Evolutionary conservation across 2,329 filamentous ascomycete species (phyloP), one percentile per base, ranked within the genome.

Genomic region (Dactylellina haptotyla): DNA sequence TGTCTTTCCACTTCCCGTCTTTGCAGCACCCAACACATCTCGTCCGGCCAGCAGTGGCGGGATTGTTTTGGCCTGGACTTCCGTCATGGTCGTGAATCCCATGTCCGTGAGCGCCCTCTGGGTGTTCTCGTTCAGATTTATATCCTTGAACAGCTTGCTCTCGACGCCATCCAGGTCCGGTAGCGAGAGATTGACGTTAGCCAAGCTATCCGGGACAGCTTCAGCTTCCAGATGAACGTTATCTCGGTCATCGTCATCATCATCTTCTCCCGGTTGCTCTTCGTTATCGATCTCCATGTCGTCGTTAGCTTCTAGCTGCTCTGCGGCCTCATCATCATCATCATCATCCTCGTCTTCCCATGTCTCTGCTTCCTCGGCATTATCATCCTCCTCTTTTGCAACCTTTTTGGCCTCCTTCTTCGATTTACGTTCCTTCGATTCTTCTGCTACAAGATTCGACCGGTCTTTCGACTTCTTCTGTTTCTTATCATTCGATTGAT

Each of bases 1-100:
- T 0, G 95, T 99, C 84, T 99, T 99, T 80, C 95, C 95, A 20
- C 92, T 96, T 45, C 93, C 93, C 2, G 93, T 97, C 85, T 98
- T 98, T 56, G 95, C 95, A 30, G 94, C 94, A 78, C 95, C 95
- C 46, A 99, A 87, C 20, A 98, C 91, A 48, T 77, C 58, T 25
- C 63, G 61, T 89, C 75, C 95, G 43, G 93, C 92, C 71, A 98
- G 84, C 50, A 96, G 84, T 18, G 93, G 93, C 3, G 94, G 93
- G 64, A 98, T 97, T 10, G 90, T 90, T 79, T 90, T 87, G 78
- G 88, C 87, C 82, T 98, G 95, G 77, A 98, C 97, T 80, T 95
- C 91, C 0, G 95, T 98, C 93, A 99, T 97, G 51, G 86, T 93
- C 79, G 90, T 89, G 80, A 98, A 97, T 12, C 91, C 91, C 94